Base-by-base conservation (phyloP, 805 yeast species). In the Wickerhamiella galacta region DNA sequence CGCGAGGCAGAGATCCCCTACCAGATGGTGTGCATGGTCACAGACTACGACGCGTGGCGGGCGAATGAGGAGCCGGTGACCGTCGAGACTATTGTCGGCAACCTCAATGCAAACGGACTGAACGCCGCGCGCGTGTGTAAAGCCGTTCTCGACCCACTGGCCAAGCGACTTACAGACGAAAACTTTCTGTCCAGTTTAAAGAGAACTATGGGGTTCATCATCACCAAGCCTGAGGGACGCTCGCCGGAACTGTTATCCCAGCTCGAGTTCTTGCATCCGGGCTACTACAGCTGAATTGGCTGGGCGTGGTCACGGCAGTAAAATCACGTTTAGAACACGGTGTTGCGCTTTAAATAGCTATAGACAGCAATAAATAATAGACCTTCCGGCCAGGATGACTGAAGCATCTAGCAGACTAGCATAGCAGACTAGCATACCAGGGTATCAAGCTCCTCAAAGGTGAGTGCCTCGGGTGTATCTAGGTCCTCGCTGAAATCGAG, bases 21-120 rank as follows among this genome's bases (percentile, higher is more conserved):
- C 59, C 96, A 87, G 58, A 90, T 90, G 95, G 69, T 90, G 42
- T 90, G 99, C 59, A 90, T 90, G 99, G 76, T 93, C 1, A 90
- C 99, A 3, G 99, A 90, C 56, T 90, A 90, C 58, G 99, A 90
- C 53, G 93, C 98, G 16, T 90, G 99, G 99, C 79, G 83, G 52
- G 93, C 77, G 48, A 72, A 70, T 34, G 96, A 75, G 52, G 95
- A 87, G 50, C 87, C 96, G 2, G 99, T 90, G 30, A 85, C 96
- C 6, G 96, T 90, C n/a, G 95, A 85, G 59, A 78, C 93, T 4
- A 95, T 90, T 26, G 83, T 90, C 32, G 82, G 93, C 35, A 80
- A 90, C 54, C 66, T 87, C 52, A 70, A 70, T 50, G 90, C 93
- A 39, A 90, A 90, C 59, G 66, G 79, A 32, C 75, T 70, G 23